phyloP scores from a whole-genome alignment of 1,284 basidiomycete genomes.

The Cystobasidium pallidum region DNA sequence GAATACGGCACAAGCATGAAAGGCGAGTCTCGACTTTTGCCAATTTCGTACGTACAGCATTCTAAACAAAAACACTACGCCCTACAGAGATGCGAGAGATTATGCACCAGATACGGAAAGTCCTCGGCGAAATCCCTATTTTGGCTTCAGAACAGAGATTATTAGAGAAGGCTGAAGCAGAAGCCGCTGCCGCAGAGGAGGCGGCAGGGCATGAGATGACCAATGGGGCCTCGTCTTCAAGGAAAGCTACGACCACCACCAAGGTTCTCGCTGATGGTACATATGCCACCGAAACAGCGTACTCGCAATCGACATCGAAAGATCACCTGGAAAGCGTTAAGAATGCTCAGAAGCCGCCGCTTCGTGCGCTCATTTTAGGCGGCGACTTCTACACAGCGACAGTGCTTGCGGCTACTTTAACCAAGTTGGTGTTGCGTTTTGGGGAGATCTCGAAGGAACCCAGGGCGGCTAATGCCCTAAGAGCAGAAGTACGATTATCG shows the following conservation, averaged over 20 bases:
- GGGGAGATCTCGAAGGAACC: slow-evolving; percentile 66
- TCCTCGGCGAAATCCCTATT: slow-evolving; percentile 94
- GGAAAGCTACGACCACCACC: slow-evolving; percentile 59
- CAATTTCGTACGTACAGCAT: neutral
- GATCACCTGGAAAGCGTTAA: slow-evolving; percentile 79
- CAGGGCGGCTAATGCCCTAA: slow-evolving; percentile 69
- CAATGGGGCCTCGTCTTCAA: slow-evolving; percentile 51
- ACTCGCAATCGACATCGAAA: slow-evolving; percentile 68
- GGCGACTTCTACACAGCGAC: slow-evolving; percentile 97
- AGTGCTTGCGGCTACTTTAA: slow-evolving; percentile 83
- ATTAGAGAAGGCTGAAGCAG: slow-evolving; percentile 72
- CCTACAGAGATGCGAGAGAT: slow-evolving; percentile 68
- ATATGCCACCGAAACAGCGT: slow-evolving; percentile 95
- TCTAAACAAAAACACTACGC: no score
- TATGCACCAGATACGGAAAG: slow-evolving; percentile 80
- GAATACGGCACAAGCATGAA: slow-evolving; percentile 76
- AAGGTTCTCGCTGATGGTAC: slow-evolving; percentile 92
- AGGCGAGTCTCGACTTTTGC: slow-evolving; percentile 51
- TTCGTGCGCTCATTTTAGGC: slow-evolving; percentile 84
- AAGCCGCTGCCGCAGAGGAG: slow-evolving; percentile 61
- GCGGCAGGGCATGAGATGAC: slow-evolving; percentile 51
- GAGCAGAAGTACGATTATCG: slow-evolving; percentile 71
- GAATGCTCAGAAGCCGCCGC: slow-evolving; percentile 83
- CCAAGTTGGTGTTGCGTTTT: slow-evolving; percentile 88
- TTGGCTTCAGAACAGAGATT: slow-evolving; percentile 78